A percentile compares a stretch with the other conserved stretches of the same genome.
Evolutionary conservation across 805 yeast genomes (phyloP).

Genomic region (Kluyveromyces dobzhanskii): DNA sequence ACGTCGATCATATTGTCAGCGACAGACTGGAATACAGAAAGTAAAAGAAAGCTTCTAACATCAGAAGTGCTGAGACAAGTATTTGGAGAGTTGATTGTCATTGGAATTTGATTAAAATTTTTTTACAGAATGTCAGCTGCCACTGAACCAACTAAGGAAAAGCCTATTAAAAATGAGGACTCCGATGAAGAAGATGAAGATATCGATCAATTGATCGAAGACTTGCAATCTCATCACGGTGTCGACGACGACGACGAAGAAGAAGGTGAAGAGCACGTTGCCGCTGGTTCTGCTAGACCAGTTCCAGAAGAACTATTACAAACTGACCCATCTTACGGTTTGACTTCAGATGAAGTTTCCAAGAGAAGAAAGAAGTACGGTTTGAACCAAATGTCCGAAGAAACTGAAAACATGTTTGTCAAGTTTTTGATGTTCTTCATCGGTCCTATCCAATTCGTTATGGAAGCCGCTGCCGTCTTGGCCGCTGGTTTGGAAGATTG

Average conservation of each 20-base stretch:
- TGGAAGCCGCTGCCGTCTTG: slow-evolving; percentile 93
- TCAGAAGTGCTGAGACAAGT: too few relatives aligned
- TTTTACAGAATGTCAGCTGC: slow-evolving; percentile 9
- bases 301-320: slow-evolving; percentile 81
- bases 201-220: slow-evolving; percentile 65
- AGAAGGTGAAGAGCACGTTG: slow-evolving; percentile 35
- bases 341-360: slow-evolving; percentile 65
- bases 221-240: slow-evolving; percentile 61
- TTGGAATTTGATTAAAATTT: too few relatives aligned
- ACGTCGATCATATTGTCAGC: too few relatives aligned
- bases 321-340: slow-evolving; percentile 74
- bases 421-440: slow-evolving; percentile 83
- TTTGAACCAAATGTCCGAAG: slow-evolving; percentile 86
- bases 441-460: slow-evolving; percentile 94
- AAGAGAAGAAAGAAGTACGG: slow-evolving; percentile 88
- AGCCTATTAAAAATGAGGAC: slow-evolving; percentile 36
- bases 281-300: slow-evolving; percentile 57
- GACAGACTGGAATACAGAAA: too few relatives aligned
- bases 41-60: too few relatives aligned
- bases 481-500: slow-evolving; percentile 97
- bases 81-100: too few relatives aligned
- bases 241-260: slow-evolving; percentile 37
- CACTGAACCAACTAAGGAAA: slow-evolving; percentile 12
- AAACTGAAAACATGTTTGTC: slow-evolving; percentile 66
- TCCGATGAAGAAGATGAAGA: slow-evolving; percentile 49